Base-by-base conservation (phyloP, 2,329 filamentous ascomycete genomes). In the Parascedosporium putredinis region DNA sequence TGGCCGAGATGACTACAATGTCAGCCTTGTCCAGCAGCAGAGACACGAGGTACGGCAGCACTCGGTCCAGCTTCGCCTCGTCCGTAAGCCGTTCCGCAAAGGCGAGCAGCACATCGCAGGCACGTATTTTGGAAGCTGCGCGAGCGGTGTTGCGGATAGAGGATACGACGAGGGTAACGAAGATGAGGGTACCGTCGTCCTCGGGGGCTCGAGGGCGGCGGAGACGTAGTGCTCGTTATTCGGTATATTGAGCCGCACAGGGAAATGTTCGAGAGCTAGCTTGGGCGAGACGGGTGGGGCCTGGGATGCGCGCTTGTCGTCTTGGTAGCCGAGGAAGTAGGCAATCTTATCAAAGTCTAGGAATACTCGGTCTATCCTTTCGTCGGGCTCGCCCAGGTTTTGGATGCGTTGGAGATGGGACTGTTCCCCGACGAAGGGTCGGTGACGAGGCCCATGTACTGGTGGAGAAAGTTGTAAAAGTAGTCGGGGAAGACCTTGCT, bases 261-360 rank as follows among this genome's bases (percentile, higher is more conserved):
- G 90, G 51, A 95, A 88, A 20, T 88, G 72, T 2, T 76, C 74
- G 16, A 81, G 66, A 2, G 74, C 76, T 7, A 80, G 71, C 36
- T 74, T 69, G 12, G 58, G 33, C 16, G 36, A 42, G 2, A 70
- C 67, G 3, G 70, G 66, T 3, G 56, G 51, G 9, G 61, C 56
- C 12, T 65, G 60, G 2, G 59, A 56, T 3, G 53, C 56, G 27
- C 65, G 59, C 43, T 68, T 66, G 36, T 73, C 73, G 40, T 81
- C 72, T 24, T 79, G 77, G 53, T 88, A 88, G 12, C 88, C 90
- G 1, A 98, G 75, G 51, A 95, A 94, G 61, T 94, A 95, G 0
- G 91, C 89, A 48, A 98, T 95, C 64, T 97, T 98, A 64, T 98
- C 93, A 67, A 96, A 97, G 61, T 98, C 93, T 57, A 86, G 81